These are phyloP conservation scores for Botrytis medusae DNA, from an alignment of 2,329 filamentous ascomycete species.

Conservation along the genomic window DNA sequence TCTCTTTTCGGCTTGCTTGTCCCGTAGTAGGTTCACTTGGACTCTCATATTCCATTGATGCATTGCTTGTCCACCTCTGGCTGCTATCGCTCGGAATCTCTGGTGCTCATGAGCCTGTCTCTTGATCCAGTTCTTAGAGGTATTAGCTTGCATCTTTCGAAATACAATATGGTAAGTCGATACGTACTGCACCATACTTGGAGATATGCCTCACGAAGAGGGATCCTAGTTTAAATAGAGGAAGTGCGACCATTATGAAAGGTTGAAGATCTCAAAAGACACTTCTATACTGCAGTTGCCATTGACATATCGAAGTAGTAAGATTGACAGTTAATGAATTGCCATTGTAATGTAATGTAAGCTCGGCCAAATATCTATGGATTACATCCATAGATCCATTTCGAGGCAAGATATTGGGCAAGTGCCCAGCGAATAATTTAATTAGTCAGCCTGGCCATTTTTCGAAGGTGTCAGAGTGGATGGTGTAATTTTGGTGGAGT, in stretches of 20 bases:
- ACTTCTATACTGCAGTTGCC: not conserved
- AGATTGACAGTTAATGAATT: not conserved
- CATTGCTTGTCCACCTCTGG: slow-evolving; percentile 61
- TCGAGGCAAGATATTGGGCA: not conserved
- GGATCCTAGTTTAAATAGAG: slow-evolving; percentile 65
- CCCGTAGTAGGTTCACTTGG: slow-evolving; percentile 58
- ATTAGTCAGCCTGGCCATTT: not conserved
- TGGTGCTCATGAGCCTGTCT: slow-evolving; percentile 64
- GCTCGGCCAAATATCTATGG: not conserved
- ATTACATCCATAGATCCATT: not conserved
- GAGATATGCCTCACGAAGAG: slow-evolving; percentile 65
- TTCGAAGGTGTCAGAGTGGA: not conserved
- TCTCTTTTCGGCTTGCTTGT: slow-evolving; percentile 55
- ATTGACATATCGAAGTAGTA: not conserved
- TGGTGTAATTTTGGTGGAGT: slow-evolving; percentile 3
- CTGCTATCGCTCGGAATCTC: slow-evolving; percentile 59
- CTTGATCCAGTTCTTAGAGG: slow-evolving; percentile 62
- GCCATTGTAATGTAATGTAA: not conserved
- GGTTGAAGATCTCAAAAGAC: not conserved
- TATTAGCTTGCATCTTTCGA: slow-evolving; percentile 24
- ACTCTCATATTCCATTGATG: slow-evolving; percentile 68
- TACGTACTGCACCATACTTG: slow-evolving; percentile 66
- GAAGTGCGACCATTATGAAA: slow-evolving; percentile 59
- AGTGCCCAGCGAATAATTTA: not conserved
- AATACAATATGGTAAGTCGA: not conserved